These are phyloP conservation scores for Globisporangium iwayamae DNA, from an alignment of 352 stramenopile genomes.

Conservation along the genomic window DNA sequence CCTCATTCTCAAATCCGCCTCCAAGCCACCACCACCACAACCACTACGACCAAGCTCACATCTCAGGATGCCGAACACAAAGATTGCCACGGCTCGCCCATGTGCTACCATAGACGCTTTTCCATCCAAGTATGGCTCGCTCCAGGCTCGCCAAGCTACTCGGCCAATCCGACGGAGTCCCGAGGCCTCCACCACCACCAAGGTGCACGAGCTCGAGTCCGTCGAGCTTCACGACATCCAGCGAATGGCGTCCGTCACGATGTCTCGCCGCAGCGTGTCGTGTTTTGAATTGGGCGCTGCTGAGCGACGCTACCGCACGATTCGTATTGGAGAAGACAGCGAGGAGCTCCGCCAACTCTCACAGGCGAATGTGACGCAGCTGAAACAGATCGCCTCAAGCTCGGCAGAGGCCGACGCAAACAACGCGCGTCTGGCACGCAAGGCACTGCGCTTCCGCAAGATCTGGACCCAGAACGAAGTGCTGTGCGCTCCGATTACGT, in stretches of 20 bases:
- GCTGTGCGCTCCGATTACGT: not conserved
- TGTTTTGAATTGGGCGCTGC: conserved; percentile 7
- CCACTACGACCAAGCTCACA: no score
- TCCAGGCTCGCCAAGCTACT: no score
- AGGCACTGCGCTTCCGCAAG: conserved; percentile 20
- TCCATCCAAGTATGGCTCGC: no score
- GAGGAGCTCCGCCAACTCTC: conserved; percentile 18
- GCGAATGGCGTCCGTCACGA: not conserved
- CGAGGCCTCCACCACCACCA: not conserved
- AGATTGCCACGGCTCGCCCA: no score
- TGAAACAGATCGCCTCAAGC: no score
- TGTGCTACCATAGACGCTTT: no score
- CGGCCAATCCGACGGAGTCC: no score
- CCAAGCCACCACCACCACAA: no score
- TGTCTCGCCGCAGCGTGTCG: not conserved
- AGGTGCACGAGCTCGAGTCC: not conserved
- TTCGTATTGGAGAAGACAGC: conserved; percentile 26
- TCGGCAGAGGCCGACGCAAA: conserved; percentile 14
- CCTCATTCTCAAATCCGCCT: no score
- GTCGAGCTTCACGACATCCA: not conserved
- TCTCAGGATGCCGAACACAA: no score
- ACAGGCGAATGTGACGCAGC: not conserved
- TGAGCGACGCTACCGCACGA: conserved; percentile 21
- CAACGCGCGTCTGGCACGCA: conserved; percentile 21
- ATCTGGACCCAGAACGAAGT: not conserved